Evolutionary conservation across 2,329 filamentous ascomycete species (phyloP), one percentile per base, ranked within the genome.

Genomic region (Cercospora sesami): DNA sequence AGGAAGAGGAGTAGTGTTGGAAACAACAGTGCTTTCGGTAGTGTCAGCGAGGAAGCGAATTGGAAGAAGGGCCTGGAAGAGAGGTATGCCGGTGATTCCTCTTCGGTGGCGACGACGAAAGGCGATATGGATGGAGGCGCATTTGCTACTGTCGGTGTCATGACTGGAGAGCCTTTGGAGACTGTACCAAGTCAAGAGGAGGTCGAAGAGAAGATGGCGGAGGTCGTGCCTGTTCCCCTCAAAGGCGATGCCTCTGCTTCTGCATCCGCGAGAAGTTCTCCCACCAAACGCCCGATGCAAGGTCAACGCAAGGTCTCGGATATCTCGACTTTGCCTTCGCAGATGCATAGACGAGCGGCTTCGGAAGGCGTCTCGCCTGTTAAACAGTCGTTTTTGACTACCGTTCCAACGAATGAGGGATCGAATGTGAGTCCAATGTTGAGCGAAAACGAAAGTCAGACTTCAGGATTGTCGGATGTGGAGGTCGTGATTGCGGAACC

Each of bases 261-360:
- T 12, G 53, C 62, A 33, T 33, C 23, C 2, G 18, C 33, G 12
- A 31, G 55, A 18, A 59, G 55, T 21, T 59, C 55, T 21, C 55
- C 55, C 8, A 59, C 55, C 16, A 59, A 59, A 21, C 28, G 55
- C 9, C 51, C 42, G 42, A 57, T 64, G 30, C 73, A 69, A 31
- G 67, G 70, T 12, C 64, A 72, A 51, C 73, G 74, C 48, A 73
- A 71, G 31, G 64, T 69, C 30, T 75, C 73, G 36, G 74, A 74
- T 26, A 69, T 73, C 7, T 68, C 71, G n/a, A 70, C 60, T 60
- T 61, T 76, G 30, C 74, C 74, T 2, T 64, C 62, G 51, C 62
- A 64, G 36, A 18, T 59, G 31, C 55, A 59, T 36, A 53, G 53
- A 9, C 23, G 62, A 58, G 31, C 48, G n/a, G 53, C 62, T 23